These are phyloP conservation scores for Hortaea sp. DNA, from an alignment of 2,329 filamentous ascomycete species.

Conservation along the genomic window DNA sequence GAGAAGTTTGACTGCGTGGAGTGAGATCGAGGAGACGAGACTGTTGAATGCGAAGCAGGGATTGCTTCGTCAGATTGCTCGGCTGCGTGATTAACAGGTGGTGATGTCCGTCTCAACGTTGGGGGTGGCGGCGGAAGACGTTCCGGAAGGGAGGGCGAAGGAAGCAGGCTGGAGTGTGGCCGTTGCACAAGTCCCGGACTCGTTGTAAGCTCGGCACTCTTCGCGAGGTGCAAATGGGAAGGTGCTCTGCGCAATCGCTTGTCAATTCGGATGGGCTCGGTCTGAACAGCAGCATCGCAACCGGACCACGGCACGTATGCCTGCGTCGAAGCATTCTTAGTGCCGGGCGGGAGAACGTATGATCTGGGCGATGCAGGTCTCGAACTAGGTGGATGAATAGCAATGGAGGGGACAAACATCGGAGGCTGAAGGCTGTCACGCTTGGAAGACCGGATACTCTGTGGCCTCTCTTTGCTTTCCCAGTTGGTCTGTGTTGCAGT, in stretches of 20 bases:
- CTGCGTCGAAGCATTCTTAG: slow-evolving; percentile 75
- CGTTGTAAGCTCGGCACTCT: slow-evolving; percentile 52
- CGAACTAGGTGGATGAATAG: slow-evolving; percentile 79
- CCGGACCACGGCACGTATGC: slow-evolving; percentile 47
- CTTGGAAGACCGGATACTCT: slow-evolving; percentile 11
- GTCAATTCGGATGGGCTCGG: slow-evolving; percentile 81
- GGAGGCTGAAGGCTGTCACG: slow-evolving; percentile 22
- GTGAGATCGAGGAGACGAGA: slow-evolving; percentile 12
- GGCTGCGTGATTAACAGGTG: too few relatives aligned
- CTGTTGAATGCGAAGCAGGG: background rate
- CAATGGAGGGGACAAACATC: slow-evolving; percentile 58
- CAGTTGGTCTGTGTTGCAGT: slow-evolving; percentile 25
- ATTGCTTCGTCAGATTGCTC: too few relatives aligned
- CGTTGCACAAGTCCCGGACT: slow-evolving; percentile 74
- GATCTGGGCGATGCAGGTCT: slow-evolving; percentile 69
- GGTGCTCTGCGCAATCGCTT: slow-evolving; percentile 65
- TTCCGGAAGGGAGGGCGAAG: slow-evolving; percentile 6
- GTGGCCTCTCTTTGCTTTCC: slow-evolving; percentile 16
- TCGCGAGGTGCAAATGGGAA: slow-evolving; percentile 66
- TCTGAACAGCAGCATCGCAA: slow-evolving; percentile 61
- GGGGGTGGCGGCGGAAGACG: background rate
- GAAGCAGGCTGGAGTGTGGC: slow-evolving; percentile 33
- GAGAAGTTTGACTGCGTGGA: slow-evolving; percentile 17
- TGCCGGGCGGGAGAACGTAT: slow-evolving; percentile 67
- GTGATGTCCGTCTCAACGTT: too few relatives aligned